A percentile compares a stretch with the other conserved stretches of the same genome.
Conservation (phyloP, 345 rosid genomes). For the Boechera divaricarpa region DNA sequence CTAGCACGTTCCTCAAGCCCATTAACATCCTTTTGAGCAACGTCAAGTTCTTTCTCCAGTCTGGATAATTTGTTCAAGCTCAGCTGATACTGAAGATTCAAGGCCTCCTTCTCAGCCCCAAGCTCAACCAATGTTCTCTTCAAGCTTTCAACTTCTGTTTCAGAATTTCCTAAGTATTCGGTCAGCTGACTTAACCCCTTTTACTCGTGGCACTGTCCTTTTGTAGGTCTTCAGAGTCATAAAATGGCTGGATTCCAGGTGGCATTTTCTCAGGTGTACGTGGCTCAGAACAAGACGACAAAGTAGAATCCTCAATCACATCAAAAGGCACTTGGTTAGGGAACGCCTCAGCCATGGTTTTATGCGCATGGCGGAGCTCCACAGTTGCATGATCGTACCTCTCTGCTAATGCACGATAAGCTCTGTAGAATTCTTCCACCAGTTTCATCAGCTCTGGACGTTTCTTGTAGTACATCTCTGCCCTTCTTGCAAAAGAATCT, state of each 20-base stretch:
- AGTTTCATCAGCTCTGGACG: conserved; percentile 98
- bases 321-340: conserved; percentile 81
- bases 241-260: conserved; percentile 48
- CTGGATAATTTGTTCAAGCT: conserved; percentile 66
- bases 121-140: conserved; percentile 68
- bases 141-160: conserved; percentile 59
- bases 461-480: conserved; percentile 98
- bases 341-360: conserved; percentile 87
- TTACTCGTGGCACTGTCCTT: conserved; percentile 51
- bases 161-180: conserved; percentile 49
- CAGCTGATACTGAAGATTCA: conserved; percentile 63
- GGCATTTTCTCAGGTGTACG: conserved; percentile 72
- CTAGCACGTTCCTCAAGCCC: conserved; percentile 74
- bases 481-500: conserved; percentile 98
- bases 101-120: conserved; percentile 77
- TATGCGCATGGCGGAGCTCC: conserved; percentile 90
- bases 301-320: conserved; percentile 65
- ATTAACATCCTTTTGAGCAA: conserved; percentile 63
- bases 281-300: conserved; percentile 65
- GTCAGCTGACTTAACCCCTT: conserved; percentile 71
- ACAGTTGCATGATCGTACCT: conserved; percentile 93
- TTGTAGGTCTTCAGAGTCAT: conserved; percentile 51
- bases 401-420: conserved; percentile 97
- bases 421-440: conserved; percentile 98
- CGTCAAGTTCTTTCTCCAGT: conserved; percentile 68